Percentiles rank a stretch among this genome's conserved stretches.
phyloP scores from a whole-genome alignment of 306 rosid species.

The Fagus sylvatica region DNA sequence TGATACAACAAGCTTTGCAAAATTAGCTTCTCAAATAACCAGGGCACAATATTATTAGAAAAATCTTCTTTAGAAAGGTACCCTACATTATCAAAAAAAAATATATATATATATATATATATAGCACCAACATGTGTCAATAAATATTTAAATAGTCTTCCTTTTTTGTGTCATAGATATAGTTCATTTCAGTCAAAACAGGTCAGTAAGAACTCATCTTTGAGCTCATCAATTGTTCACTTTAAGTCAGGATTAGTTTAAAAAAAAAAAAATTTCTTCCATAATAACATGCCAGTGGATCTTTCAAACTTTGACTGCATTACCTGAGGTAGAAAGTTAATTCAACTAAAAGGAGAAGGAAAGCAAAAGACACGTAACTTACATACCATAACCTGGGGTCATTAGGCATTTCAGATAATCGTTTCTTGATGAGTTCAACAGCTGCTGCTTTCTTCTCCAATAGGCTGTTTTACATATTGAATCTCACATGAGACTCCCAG shows the following conservation, averaged over 20 bases:
- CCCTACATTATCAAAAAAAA: not conserved
- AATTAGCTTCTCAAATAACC: not conserved
- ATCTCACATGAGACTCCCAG: slow-evolving; percentile 27
- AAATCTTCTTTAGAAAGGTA: not conserved
- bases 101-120: too few species aligned
- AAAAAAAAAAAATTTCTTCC: not conserved
- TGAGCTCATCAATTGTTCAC: not conserved
- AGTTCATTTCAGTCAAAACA: slow-evolving; percentile 1
- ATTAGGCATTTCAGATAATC: slow-evolving; percentile 75
- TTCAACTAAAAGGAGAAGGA: slow-evolving; percentile 17
- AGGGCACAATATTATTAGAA: not conserved
- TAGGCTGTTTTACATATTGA: slow-evolving; percentile 48
- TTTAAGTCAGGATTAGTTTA: not conserved
- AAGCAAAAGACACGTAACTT: not conserved
- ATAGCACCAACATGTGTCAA: not conserved
- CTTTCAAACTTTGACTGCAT: not conserved
- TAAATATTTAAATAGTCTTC: not conserved
- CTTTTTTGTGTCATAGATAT: not conserved
- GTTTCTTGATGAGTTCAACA: slow-evolving; percentile 83
- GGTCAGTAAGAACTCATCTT: not conserved
- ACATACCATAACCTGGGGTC: slow-evolving; percentile 91
- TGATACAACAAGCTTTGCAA: not conserved
- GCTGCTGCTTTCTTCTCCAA: slow-evolving; percentile 96
- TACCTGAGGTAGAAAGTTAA: slow-evolving; percentile 8
- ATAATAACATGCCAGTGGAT: not conserved